Evolutionary conservation across 2,329 filamentous ascomycete genomes (phyloP), one percentile per base, ranked within the genome.

Genomic region (Epichloe festucae): DNA sequence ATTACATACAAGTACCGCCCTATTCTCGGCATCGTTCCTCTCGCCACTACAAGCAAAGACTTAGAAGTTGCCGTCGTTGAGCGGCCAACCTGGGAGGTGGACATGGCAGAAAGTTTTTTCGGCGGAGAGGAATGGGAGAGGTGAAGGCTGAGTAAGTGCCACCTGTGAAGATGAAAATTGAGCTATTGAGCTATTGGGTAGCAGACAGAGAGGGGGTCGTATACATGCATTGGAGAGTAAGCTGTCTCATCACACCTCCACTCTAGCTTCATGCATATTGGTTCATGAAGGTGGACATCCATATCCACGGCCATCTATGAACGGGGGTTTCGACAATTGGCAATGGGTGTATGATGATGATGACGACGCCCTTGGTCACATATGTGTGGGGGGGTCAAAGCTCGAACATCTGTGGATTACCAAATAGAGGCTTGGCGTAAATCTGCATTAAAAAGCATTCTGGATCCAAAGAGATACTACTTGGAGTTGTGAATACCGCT

Each of bases 1-100:
- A 81, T 84, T 64, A 95, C 90, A 5, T 89, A 86, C 74, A 94
- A 95, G 68, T 98, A 97, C 69, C 79, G 90, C 53, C 87, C 90
- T n/a, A 89, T 98, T 59, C 73, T 98, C 55, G 93, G 90, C 50
- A 70, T 82, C 39, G 75, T 80, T 38, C 71, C 73, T 43, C 67
- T 76, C 56, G 64, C 62, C 50, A 59, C 57, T 19, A 65, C 69
- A 27, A 64, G 65, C 58, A 54, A 67, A 59, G 67, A 71, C 11
- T 69, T 86, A 4, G 93, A 98, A 68, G 86, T 96, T 46, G 90
- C 89, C 2, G 73, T 97, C 49, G 82, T 97, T 14, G 91, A 97
- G 73, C 75, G 90, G 61, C 90, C 91, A 19, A 75, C 82, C 59
- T 93, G 86, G 81, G 87, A 94, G 67, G 74, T 89, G 54, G 84